Conservation (phyloP, 345 rosid genomes). For the Crucihimalaya himalaica region DNA sequence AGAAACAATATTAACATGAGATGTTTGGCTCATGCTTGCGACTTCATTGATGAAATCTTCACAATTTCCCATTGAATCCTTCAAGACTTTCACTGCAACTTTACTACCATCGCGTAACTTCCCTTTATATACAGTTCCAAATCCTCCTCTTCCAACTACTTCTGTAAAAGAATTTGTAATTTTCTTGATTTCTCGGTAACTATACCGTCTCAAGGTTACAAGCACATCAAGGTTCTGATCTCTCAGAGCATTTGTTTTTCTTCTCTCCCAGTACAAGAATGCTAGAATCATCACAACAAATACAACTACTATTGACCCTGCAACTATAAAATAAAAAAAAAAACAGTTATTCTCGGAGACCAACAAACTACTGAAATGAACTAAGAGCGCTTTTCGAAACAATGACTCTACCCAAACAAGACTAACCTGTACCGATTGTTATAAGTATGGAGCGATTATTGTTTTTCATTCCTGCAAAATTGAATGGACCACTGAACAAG, state of each 20-base stretch:
- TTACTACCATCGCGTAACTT: conserved; percentile 21
- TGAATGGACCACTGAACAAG: neutral
- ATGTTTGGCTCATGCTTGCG: conserved; percentile 47
- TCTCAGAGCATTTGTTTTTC: neutral
- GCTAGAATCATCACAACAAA: neutral
- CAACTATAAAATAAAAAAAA: neutral
- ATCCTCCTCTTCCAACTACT: conserved; percentile 38
- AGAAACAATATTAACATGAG: conserved; percentile 48
- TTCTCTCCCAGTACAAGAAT: neutral
- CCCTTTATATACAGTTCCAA: conserved; percentile 28
- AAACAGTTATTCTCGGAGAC: too few species aligned
- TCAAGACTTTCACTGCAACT: conserved; percentile 39
- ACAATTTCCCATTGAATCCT: conserved; percentile 25
- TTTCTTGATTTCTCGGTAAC: conserved; percentile 33
- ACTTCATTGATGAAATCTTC: conserved; percentile 52
- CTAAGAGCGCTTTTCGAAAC: neutral
- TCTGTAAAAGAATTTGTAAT: conserved; percentile 33
- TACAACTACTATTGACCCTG: neutral
- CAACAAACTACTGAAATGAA: too few species aligned
- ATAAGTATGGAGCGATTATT: neutral
- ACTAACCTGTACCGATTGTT: conserved; percentile 12
- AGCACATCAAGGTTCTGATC: neutral
- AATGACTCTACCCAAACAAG: neutral
- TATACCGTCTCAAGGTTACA: conserved; percentile 21
- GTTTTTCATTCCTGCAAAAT: neutral